Percentiles rank a stretch among this genome's conserved stretches.
Conservation (phyloP, 164 flowering plant species). For the Pachysandra terminalis region DNA sequence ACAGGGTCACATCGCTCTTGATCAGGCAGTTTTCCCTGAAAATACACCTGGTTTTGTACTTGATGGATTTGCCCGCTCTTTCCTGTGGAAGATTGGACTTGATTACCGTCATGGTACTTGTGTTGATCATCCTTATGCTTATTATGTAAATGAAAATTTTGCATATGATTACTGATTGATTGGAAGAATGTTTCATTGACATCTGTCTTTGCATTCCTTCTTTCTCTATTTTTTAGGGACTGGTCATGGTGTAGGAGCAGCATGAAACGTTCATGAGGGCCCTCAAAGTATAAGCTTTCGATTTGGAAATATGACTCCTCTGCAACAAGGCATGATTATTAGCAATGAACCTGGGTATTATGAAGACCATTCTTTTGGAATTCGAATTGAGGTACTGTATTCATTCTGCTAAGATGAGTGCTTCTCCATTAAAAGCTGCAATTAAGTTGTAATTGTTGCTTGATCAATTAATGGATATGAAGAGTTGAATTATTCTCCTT, state of each 20-base stretch:
- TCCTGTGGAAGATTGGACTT: conserved; percentile 93
- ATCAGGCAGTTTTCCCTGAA: conserved; percentile 94
- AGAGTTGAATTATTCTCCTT: conserved; percentile 11
- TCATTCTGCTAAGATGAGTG: neutral
- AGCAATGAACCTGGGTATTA: conserved; percentile 99
- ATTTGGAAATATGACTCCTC: conserved; percentile 78
- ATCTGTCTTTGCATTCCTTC: neutral
- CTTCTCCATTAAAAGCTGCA: neutral
- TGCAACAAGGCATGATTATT: conserved; percentile 85
- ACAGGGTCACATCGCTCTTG: conserved; percentile 98
- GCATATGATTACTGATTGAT: neutral
- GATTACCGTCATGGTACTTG: conserved; percentile 95
- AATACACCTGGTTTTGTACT: conserved; percentile 93
- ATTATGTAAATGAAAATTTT: neutral
- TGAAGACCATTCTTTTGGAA: conserved; percentile 94
- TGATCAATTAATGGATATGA: neutral
- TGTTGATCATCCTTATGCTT: neutral
- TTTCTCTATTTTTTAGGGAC: conserved; percentile 49
- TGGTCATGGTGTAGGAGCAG: conserved; percentile 99
- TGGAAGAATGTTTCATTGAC: neutral
- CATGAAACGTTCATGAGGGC: conserved; percentile 96
- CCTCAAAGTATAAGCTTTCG: conserved; percentile 97
- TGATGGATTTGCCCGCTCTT: conserved; percentile 93
- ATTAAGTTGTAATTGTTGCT: neutral
- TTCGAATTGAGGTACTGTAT: conserved; percentile 80